Evolutionary conservation across 352 stramenopile genomes (phyloP).

Genomic region (Globisporangium megalacanthum): DNA sequence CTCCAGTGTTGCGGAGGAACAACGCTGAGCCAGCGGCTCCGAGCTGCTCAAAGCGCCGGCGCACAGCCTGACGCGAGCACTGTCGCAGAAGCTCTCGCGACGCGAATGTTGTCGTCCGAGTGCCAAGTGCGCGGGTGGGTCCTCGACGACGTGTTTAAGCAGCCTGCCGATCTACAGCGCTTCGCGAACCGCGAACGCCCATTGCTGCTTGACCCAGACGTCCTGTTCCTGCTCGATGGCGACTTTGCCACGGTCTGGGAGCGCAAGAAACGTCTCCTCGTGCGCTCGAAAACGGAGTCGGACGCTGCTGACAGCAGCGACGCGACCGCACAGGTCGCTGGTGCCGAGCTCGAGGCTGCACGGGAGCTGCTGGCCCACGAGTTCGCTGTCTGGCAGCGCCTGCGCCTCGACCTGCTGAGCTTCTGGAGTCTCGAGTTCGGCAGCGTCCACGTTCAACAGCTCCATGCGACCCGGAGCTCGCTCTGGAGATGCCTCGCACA

Average conservation of each 20-base stretch:
- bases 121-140: constrained; percentile 58
- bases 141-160: constrained; percentile 46
- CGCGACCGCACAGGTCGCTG: background rate
- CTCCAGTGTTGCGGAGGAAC: constrained; percentile 43
- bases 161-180: constrained; percentile 24
- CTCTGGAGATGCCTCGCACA: constrained; percentile 40
- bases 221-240: constrained; percentile 49
- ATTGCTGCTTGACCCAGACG: constrained; percentile 27
- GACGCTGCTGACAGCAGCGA: background rate
- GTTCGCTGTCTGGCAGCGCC: constrained; percentile 36
- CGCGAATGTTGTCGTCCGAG: constrained; percentile 48
- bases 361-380: constrained; percentile 14
- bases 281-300: background rate
- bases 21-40: constrained; percentile 18
- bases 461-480: constrained; percentile 28
- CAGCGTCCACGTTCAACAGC: constrained; percentile 37
- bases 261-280: background rate
- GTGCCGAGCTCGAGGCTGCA: constrained; percentile 7
- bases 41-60: constrained; percentile 6
- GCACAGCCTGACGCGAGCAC: constrained; percentile 15
- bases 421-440: constrained; percentile 43
- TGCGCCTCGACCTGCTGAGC: constrained; percentile 41
- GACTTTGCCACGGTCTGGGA: constrained; percentile 26
- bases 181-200: constrained; percentile 1
- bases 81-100: constrained; percentile 30